A percentile compares a stretch with the other conserved stretches of the same genome.
Evolutionary conservation across 2,329 filamentous ascomycete genomes (phyloP).

Genomic region (Verticillium tricorpus): DNA sequence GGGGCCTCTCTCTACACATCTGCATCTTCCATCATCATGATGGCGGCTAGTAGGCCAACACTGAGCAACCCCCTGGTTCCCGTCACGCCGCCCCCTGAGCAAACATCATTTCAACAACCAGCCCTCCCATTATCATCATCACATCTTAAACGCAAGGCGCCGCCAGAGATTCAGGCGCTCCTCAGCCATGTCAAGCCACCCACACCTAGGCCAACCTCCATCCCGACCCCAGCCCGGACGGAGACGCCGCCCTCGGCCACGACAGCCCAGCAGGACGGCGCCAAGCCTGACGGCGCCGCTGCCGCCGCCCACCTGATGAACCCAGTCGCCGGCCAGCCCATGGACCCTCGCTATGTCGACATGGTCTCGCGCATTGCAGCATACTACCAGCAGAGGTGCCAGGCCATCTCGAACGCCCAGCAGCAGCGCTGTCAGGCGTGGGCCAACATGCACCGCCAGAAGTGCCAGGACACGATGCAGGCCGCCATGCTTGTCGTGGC

Average conservation of each 20-base stretch:
- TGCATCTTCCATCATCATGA: conserved; percentile 2
- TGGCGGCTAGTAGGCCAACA: conserved; percentile 13
- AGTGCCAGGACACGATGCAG: conserved; percentile 44
- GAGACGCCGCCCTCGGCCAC: conserved; percentile 2
- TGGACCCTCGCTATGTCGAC: conserved; percentile 38
- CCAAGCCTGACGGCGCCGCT: conserved; percentile 5
- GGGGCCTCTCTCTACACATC: neutral
- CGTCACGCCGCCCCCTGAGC: conserved; percentile 34
- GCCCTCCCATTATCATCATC: conserved; percentile 10
- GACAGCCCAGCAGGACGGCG: neutral
- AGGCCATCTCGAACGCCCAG: conserved; percentile 41
- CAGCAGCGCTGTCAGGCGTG: conserved; percentile 44
- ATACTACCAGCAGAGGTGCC: conserved; percentile 44
- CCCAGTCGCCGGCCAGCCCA: conserved; percentile 2
- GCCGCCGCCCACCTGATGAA: neutral
- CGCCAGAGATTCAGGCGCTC: conserved; percentile 6
- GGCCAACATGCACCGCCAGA: conserved; percentile 40
- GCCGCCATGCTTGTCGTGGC: conserved; percentile 45
- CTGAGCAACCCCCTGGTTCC: conserved; percentile 24
- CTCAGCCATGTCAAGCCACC: conserved; percentile 7
- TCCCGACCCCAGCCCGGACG: conserved; percentile 3
- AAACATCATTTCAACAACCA: conserved; percentile 22
- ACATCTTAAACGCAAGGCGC: conserved; percentile 11
- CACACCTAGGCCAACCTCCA: conserved; percentile 6
- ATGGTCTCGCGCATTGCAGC: conserved; percentile 43